Evolutionary conservation across 495 filamentous ascomycete genomes (phyloP).

Genomic region (Podospora tetraspora): DNA sequence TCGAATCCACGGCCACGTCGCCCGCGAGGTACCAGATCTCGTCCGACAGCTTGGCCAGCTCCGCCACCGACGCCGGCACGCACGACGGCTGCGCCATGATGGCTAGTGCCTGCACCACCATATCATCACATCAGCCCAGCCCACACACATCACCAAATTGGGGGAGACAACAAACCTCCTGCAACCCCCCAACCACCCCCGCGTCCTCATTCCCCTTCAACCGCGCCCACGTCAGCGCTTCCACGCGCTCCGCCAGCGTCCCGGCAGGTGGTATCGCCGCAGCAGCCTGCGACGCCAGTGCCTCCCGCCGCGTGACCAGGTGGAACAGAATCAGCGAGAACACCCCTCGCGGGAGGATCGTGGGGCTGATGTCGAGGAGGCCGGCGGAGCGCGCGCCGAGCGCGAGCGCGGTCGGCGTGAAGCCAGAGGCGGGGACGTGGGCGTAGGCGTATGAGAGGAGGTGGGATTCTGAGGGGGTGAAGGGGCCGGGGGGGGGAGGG

Average conservation of each 20-base stretch:
- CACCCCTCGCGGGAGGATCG: conserved; percentile 69
- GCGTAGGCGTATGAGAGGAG: conserved; percentile 74
- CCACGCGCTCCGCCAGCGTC: conserved; percentile 50
- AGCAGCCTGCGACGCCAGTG: conserved; percentile 27
- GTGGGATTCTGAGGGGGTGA: conserved; percentile 62
- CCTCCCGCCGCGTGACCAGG: conserved; percentile 57
- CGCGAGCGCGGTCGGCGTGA: conserved; percentile 63
- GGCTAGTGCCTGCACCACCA: conserved; percentile 63
- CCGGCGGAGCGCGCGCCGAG: conserved; percentile 76
- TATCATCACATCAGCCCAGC: neutral
- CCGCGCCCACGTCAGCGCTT: conserved; percentile 62
- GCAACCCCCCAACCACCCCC: conserved; percentile 63
- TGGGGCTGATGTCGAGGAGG: conserved; percentile 79
- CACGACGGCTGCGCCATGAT: conserved; percentile 77
- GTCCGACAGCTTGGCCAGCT: conserved; percentile 74
- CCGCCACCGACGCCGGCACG: conserved; percentile 67
- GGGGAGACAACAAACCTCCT: conserved; percentile 58
- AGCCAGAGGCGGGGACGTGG: conserved; percentile 81
- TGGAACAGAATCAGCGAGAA: conserved; percentile 83
- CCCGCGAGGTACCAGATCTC: conserved; percentile 85
- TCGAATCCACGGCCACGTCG: conserved; percentile 71
- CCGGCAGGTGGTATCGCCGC: conserved; percentile 31
- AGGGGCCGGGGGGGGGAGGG: conserved; percentile 37
- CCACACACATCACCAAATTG: neutral
- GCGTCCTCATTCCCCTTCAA: conserved; percentile 60